A percentile compares a stretch with the other conserved stretches of the same genome.
These are phyloP conservation scores for Lactarius psammicola DNA, from an alignment of 768 basidiomycete genomes.

Conservation along the genomic window DNA sequence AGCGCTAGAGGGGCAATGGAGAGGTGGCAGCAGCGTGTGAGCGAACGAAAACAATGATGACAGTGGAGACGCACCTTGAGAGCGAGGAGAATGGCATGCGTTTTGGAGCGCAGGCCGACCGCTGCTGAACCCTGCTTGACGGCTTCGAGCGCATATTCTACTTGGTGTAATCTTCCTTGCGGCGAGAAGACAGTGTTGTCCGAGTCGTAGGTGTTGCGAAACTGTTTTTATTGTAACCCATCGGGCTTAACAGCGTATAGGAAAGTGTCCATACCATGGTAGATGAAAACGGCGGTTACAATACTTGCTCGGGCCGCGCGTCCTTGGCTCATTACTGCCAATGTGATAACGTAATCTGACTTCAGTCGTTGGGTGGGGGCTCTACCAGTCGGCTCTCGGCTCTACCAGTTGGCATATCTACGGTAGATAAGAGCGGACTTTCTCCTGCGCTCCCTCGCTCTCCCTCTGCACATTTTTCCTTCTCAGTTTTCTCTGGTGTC, in stretches of 20 bases:
- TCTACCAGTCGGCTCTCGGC: too few relatives aligned
- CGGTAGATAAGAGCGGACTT: too few relatives aligned
- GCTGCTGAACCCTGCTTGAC: slow-evolving; percentile 99
- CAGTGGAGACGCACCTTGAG: slow-evolving; percentile 65
- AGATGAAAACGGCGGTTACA: too few relatives aligned
- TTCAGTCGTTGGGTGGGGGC: too few relatives aligned
- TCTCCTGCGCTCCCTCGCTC: too few relatives aligned
- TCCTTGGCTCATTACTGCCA: too few relatives aligned
- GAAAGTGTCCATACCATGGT: slow-evolving; percentile 6
- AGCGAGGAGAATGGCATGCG: slow-evolving; percentile 88
- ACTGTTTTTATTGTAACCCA: slow-evolving; percentile 43
- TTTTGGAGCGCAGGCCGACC: slow-evolving; percentile 93
- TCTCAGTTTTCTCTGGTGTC: too few relatives aligned
- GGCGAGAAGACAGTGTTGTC: slow-evolving; percentile 98
- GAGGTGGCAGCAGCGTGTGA: background rate
- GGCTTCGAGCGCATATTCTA: slow-evolving; percentile 98
- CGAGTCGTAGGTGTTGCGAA: slow-evolving; percentile 96
- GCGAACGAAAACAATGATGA: background rate
- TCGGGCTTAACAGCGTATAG: background rate
- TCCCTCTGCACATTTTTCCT: too few relatives aligned
- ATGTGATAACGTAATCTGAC: too few relatives aligned
- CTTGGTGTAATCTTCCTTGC: slow-evolving; percentile 94
- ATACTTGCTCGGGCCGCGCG: too few relatives aligned
- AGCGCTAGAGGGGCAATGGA: too few relatives aligned
- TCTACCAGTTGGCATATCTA: too few relatives aligned